Evolutionary conservation across 257 asterid species (phyloP), one percentile per base, ranked within the genome.

Genomic region (Solanum piurae): DNA sequence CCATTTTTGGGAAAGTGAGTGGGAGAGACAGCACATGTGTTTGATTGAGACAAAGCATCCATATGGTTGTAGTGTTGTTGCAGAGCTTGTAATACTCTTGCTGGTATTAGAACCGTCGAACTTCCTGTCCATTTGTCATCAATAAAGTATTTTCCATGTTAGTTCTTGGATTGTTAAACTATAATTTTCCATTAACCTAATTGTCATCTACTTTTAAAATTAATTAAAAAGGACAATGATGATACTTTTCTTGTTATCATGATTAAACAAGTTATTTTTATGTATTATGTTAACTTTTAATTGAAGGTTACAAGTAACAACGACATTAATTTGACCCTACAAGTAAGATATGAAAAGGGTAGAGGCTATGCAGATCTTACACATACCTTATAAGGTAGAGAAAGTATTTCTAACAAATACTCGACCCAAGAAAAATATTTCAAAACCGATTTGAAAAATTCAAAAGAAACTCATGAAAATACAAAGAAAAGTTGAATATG

Each of bases 61-160:
- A 92, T 91, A 49, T 90, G 79, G 87, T 88, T 93, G 55, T 89
- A 93, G 83, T 92, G 97, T 18, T 83, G 92, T 80, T 95, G 96
- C 36, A 94, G 87, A n/a, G 94, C 89, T 89, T 93, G 96, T 75
- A 95, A 86, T 38, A 95, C 98, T 86, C 98, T 90, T 46, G 97
- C 93, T n/a, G 98, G 98, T 86, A 95, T 93, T 73, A 95, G 89
- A 40, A 95, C 98, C 49, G 95, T 95, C 1, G 98, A 91, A 84
- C 94, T 91, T 13, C 95, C 98, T 94, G 86, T 18, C 25, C 62
- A 49, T 27, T 82, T 27, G 85, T 29, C 85, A 82, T 82, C 44
- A 79, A 29, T 33, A 29, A 82, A 82, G 12, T 38, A 76, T 8
- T 38, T 36, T 38, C 25, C 33, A 38, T 38, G 83, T 82, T 49